Evolutionary conservation across 306 rosid species (phyloP), one percentile per base, ranked within the genome.

Genomic region (Arachis hypogaea): DNA sequence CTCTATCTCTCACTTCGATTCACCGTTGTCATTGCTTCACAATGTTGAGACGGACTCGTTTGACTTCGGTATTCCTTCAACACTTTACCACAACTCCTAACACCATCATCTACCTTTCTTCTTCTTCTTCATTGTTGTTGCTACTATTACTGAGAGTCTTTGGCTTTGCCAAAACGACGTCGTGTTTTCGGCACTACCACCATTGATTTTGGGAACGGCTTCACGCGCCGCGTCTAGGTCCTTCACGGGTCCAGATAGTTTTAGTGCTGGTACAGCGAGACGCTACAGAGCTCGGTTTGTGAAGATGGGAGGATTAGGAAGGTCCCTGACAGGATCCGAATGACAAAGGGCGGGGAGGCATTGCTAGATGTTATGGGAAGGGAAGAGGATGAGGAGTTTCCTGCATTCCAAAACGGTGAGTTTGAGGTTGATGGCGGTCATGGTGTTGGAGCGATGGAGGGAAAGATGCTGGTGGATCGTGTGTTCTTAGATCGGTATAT

Each of bases 301-400:
- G 97, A 91, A 72, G 98, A 92, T 0, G 94, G 88, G 2, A 68
- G 81, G 55, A 46, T 93, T 12, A 76, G 86, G 54, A 87, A 91
- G 96, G 84, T 80, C 33, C 89, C 95, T 43, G 90, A 73, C 66
- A 89, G 77, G 84, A 77, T 90, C 1, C 38, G 7, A 40, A 83
- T 89, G 97, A 81, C 97, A 0, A 47, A 3, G 2, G 97, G 97
- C 0, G 97, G 96, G 7, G 98, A 93, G 89, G n/a, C 1, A 50
- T n/a, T 93, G 78, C 59, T n/a, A 45, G 89, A 87, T 7, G 92
- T 94, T 1, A 74, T 91, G 11, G 98, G 96, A 12, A 77, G 98
- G 62, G 8, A 2, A 7, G 98, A 94, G 78, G 91, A 88, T 65
- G 91, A 74, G 28, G 98, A 94, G 79, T 14, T 94, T 10, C 98